Percentiles rank a stretch among this genome's conserved stretches.
These are phyloP conservation scores for Aspergillus sp. DNA, from an alignment of 2,329 filamentous ascomycete species.

Conservation along the genomic window DNA sequence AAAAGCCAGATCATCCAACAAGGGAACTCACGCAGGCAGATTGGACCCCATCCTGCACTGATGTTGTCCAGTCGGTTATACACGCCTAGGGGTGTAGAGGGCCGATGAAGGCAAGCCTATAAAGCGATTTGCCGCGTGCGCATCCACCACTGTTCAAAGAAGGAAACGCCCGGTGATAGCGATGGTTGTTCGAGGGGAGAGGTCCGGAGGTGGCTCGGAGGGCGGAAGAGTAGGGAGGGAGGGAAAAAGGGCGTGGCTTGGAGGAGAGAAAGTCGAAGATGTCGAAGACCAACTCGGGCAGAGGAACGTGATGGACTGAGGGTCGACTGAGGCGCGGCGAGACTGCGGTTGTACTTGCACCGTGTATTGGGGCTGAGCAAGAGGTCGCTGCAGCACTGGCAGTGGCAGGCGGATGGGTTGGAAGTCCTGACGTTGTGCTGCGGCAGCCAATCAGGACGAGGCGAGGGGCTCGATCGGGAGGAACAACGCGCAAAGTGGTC, in stretches of 20 bases:
- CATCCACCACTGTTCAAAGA: conserved; percentile 33
- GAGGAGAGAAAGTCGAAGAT: conserved; percentile 10
- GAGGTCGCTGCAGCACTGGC: not conserved
- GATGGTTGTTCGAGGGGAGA: conserved; percentile 4
- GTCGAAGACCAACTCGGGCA: conserved; percentile 13
- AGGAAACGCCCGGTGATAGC: conserved; percentile 15
- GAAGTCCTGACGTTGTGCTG: conserved; percentile 18
- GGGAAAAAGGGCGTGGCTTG: conserved; percentile 6
- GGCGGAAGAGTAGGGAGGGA: conserved; percentile 5
- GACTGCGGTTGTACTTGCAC: conserved; percentile 16
- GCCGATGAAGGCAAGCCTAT: conserved; percentile 39
- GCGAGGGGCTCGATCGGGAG: conserved; percentile 18
- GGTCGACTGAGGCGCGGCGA: conserved; percentile 8
- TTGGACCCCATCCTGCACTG: conserved; percentile 56
- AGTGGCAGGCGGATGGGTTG: conserved; percentile 10
- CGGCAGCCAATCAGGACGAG: conserved; percentile 17
- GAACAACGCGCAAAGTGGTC: not conserved
- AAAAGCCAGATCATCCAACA: conserved; percentile 6
- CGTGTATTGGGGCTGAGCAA: conserved; percentile 17
- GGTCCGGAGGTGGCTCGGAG: conserved; percentile 9
- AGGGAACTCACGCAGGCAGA: conserved; percentile 59
- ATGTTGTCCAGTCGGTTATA: conserved; percentile 25
- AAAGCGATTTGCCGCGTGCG: conserved; percentile 28
- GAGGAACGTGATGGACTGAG: conserved; percentile 9
- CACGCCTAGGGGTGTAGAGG: conserved; percentile 28